phyloP scores from a whole-genome alignment of 805 yeast genomes.

The Teunomyces pallodes region DNA sequence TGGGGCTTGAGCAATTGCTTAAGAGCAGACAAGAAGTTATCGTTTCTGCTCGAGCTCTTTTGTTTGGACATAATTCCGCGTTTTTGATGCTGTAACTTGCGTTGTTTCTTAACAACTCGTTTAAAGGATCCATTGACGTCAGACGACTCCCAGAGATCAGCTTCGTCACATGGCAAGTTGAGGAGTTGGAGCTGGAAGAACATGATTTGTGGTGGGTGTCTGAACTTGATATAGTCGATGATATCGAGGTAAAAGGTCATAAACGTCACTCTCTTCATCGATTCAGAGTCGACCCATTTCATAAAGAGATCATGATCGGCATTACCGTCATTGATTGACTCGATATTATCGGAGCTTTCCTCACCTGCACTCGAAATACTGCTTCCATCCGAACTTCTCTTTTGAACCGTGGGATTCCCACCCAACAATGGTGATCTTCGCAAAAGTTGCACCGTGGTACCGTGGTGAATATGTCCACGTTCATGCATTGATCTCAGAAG shows the following conservation, averaged over 20 bases:
- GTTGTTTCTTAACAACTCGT: slow-evolving; percentile 36
- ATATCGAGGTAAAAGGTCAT: slow-evolving; percentile 82
- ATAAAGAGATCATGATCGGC: slow-evolving; percentile 42
- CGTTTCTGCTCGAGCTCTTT: slow-evolving; percentile 9
- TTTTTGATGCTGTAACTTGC: slow-evolving; percentile 19
- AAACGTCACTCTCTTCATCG: slow-evolving; percentile 72
- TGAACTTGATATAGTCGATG: slow-evolving; percentile 72
- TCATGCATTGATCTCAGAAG: slow-evolving; percentile 71
- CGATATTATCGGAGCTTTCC: slow-evolving; percentile 29
- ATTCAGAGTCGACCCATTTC: slow-evolving; percentile 79
- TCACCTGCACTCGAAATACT: slow-evolving; percentile 32
- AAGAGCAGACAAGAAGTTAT: slow-evolving; percentile 51
- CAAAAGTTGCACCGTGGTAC: slow-evolving; percentile 75
- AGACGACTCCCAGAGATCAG: slow-evolving; percentile 35
- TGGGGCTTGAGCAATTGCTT: slow-evolving; percentile 56
- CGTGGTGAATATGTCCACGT: slow-evolving; percentile 82
- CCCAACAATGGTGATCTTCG: slow-evolving; percentile 75
- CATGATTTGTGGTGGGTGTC: slow-evolving; percentile 56
- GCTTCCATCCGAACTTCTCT: slow-evolving; percentile 17
- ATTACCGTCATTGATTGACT: slow-evolving; percentile 13
- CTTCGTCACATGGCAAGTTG: slow-evolving; percentile 42
- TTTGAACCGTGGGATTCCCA: slow-evolving; percentile 53
- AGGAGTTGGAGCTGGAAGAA: slow-evolving; percentile 40
- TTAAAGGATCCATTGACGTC: slow-evolving; percentile 40
- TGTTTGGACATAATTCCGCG: neutral